These are phyloP conservation scores for Aureobasidium musti DNA, from an alignment of 2,329 filamentous ascomycete genomes.

Conservation along the genomic window DNA sequence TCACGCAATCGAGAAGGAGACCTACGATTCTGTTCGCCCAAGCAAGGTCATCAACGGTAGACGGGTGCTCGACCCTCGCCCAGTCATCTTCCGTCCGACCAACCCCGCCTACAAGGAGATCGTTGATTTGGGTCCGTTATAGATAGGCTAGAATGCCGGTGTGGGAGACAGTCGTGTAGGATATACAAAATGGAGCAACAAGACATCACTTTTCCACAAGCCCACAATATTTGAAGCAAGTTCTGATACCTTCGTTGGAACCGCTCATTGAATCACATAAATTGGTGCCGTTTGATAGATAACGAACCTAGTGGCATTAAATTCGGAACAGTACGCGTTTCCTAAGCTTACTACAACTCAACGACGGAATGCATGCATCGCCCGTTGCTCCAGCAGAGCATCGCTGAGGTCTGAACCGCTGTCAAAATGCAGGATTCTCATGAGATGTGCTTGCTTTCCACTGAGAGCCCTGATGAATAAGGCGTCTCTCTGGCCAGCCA, in stretches of 20 bases:
- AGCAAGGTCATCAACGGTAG: neutral
- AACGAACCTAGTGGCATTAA: neutral
- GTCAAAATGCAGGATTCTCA: neutral
- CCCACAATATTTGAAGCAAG: neutral
- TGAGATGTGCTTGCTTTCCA: neutral
- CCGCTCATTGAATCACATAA: neutral
- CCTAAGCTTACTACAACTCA: neutral
- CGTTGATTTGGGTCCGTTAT: neutral
- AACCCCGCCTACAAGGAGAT: neutral
- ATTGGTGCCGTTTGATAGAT: too few relatives aligned
- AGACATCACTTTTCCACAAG: neutral
- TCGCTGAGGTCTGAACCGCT: neutral
- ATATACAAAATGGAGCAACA: neutral
- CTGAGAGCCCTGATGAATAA: neutral
- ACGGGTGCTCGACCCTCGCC: slow-evolving; percentile 2
- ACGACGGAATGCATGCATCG: neutral
- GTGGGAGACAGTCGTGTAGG: neutral
- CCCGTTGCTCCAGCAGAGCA: neutral
- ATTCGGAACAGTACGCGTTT: neutral
- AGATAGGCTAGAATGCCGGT: neutral
- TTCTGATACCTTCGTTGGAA: neutral
- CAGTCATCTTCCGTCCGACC: neutral
- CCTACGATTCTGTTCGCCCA: neutral
- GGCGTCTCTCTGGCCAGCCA: neutral
- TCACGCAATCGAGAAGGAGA: neutral